These are phyloP conservation scores for Solanum corneliomulleri DNA, from an alignment of 257 asterid species.

Conservation along the genomic window DNA sequence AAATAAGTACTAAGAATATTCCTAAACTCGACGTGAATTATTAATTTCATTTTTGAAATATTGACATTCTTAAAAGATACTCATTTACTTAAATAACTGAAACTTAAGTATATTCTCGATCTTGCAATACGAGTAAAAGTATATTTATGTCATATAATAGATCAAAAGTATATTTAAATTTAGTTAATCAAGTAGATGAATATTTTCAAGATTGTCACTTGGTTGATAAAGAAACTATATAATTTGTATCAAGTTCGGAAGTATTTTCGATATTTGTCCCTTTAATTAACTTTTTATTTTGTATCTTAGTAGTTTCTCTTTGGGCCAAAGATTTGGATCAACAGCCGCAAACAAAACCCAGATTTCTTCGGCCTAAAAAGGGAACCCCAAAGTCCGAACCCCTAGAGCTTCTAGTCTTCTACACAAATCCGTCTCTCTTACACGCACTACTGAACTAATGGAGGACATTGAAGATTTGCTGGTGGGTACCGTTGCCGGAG, in stretches of 20 bases:
- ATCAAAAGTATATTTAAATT: not conserved
- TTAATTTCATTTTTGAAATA: no score
- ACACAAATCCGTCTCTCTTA: not conserved
- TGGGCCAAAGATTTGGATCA: not conserved
- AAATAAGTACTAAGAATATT: no score
- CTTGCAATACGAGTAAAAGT: not conserved
- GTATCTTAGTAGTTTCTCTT: not conserved
- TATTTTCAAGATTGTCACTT: not conserved
- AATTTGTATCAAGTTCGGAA: not conserved
- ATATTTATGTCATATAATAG: no score
- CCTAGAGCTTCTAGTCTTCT: not conserved
- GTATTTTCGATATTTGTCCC: not conserved
- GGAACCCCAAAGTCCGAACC: not conserved
- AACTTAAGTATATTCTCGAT: not conserved
- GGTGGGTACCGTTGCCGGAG: conserved; percentile 49
- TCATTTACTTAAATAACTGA: not conserved
- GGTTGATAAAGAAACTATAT: no score
- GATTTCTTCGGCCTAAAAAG: not conserved
- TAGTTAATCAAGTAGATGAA: no score
- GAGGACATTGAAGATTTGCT: conserved; percentile 90
- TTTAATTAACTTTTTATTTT: not conserved
- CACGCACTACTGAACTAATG: conserved; percentile 13
- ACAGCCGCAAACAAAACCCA: not conserved
- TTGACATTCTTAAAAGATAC: not conserved
- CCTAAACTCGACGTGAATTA: no score